These are phyloP conservation scores for Thamnidium elegans DNA, from an alignment of 192 early-diverging fungal species.

Conservation along the genomic window DNA sequence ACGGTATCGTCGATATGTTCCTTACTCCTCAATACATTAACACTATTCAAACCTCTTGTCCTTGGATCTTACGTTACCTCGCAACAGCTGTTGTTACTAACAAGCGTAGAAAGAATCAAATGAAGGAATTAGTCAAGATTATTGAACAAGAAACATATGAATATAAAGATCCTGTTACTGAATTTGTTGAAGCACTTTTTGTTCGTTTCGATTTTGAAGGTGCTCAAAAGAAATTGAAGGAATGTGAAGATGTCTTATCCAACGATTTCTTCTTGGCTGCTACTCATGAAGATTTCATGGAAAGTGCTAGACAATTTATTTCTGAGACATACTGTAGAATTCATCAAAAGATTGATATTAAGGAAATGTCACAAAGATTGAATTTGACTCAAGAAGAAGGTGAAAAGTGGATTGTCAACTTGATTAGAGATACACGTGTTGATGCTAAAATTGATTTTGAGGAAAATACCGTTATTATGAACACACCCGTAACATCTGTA, in stretches of 20 bases:
- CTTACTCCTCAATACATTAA: constrained; percentile 90
- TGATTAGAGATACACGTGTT: constrained; percentile 92
- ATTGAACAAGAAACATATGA: constrained; percentile 83
- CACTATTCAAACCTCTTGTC: constrained; percentile 95
- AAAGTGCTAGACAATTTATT: constrained; percentile 90
- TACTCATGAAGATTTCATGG: constrained; percentile 90
- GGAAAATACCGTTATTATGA: constrained; percentile 95
- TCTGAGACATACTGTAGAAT: constrained; percentile 98
- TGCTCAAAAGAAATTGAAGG: constrained; percentile 82
- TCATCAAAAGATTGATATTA: constrained; percentile 94
- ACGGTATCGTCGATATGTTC: constrained; percentile 92
- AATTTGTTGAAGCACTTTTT: constrained; percentile 91
- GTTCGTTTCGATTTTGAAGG: constrained; percentile 93
- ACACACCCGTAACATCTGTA: constrained; percentile 77
- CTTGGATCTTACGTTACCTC: constrained; percentile 95
- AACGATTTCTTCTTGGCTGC: constrained; percentile 91
- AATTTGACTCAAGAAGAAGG: constrained; percentile 87
- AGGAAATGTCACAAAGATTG: constrained; percentile 76
- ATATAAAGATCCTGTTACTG: constrained; percentile 90
- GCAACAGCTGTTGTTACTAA: constrained; percentile 90
- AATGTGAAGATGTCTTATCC: constrained; percentile 83
- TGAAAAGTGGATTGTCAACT: constrained; percentile 97
- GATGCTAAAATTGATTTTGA: constrained; percentile 97
- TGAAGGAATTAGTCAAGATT: constrained; percentile 89
- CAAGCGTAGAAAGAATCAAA: constrained; percentile 76